Conservation (phyloP, 2,329 filamentous ascomycete species). For the Aspergillus tubingensis region DNA sequence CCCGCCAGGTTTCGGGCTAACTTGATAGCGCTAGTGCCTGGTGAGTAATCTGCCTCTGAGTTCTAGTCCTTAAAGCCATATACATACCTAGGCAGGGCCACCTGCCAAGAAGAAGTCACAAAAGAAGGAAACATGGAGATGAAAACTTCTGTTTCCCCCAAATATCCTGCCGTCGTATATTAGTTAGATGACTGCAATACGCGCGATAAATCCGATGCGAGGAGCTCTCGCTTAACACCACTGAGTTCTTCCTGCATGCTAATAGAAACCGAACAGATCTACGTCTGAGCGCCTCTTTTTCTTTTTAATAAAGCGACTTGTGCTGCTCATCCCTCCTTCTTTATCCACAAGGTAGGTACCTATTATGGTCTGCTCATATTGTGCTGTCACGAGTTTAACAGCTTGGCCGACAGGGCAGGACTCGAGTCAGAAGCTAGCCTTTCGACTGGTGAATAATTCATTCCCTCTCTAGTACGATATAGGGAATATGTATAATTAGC, state of each 20-base stretch:
- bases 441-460: neutral
- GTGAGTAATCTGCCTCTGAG: neutral
- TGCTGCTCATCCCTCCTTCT: neutral
- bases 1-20: neutral
- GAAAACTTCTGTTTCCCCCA: neutral
- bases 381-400: neutral
- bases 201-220: too few relatives aligned
- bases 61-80: neutral
- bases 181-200: too few relatives aligned
- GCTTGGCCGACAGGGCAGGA: neutral
- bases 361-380: neutral
- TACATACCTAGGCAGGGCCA: neutral
- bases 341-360: neutral
- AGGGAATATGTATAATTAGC: conserved; percentile 27
- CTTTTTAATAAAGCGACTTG: neutral
- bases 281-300: neutral
- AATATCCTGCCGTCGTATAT: neutral
- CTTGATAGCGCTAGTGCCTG: neutral
- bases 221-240: neutral
- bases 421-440: neutral
- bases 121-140: neutral
- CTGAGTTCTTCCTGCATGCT: neutral
- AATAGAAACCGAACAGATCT: neutral
- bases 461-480: neutral
- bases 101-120: neutral